Percentiles rank a stretch among this genome's conserved stretches.
Evolutionary conservation across 1,139 yeast species (phyloP).

Genomic region (Nakaseomyces sp.): DNA sequence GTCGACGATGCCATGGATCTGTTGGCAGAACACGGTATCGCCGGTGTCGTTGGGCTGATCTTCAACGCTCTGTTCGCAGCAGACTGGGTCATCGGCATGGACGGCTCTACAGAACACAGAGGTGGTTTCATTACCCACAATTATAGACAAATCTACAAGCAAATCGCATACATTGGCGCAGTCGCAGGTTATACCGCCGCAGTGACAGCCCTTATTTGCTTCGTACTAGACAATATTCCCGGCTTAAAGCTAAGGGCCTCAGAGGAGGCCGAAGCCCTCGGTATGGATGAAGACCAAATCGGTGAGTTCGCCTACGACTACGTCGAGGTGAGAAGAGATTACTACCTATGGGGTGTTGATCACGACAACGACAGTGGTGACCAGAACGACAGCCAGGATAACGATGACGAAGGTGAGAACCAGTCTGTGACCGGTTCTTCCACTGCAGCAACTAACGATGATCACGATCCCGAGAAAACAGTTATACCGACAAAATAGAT

Average conservation of each 20-base stretch:
- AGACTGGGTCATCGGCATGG: constrained; percentile 81
- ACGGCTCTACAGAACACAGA: constrained; percentile 65
- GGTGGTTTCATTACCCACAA: constrained; percentile 94
- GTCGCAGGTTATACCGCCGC: constrained; percentile 66
- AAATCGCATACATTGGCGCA: constrained; percentile 74
- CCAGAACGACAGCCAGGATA: neutral
- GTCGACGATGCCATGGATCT: constrained; percentile 94
- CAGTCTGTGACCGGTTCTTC: constrained; percentile 4
- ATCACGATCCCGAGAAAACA: neutral
- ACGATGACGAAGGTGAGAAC: neutral
- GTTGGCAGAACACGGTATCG: constrained; percentile 96
- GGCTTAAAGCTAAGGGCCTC: constrained; percentile 72
- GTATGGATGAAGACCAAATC: constrained; percentile 93
- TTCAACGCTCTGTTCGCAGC: constrained; percentile 87
- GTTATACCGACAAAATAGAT: neutral
- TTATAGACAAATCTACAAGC: constrained; percentile 85
- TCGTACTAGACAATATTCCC: constrained; percentile 68
- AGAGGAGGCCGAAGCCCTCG: constrained; percentile 78
- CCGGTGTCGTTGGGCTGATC: constrained; percentile 80
- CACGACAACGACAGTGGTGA: constrained; percentile 17
- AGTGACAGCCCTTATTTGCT: constrained; percentile 70
- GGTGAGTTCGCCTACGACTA: constrained; percentile 98
- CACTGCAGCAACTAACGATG: constrained; percentile 3
- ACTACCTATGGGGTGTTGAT: constrained; percentile 54
- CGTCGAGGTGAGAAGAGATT: constrained; percentile 93